Evolutionary conservation across 768 basidiomycete species (phyloP).

Genomic region (Amanita exitialis): DNA sequence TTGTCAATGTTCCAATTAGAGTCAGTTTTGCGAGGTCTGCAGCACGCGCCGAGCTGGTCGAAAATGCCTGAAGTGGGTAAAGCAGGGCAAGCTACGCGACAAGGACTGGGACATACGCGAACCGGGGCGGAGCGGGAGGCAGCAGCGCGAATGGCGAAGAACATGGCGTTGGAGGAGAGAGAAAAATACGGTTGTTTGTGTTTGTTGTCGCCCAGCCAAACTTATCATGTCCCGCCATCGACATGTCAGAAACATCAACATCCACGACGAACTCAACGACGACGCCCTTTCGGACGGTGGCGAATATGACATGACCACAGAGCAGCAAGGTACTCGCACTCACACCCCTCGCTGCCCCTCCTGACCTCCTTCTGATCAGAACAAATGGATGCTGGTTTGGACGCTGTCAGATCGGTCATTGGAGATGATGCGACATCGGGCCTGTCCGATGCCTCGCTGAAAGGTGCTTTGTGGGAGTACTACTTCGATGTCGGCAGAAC

Average conservation of each 20-base stretch:
- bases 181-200: slow-evolving; percentile 2
- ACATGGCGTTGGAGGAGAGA: slow-evolving; percentile 33
- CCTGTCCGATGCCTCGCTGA: slow-evolving; percentile 65
- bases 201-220: slow-evolving; percentile 4
- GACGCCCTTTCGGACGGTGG: slow-evolving; percentile 67
- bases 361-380: slow-evolving; percentile 22
- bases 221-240: slow-evolving; percentile 84
- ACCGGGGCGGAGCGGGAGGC: slow-evolving; percentile 25
- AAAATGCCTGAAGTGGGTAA: slow-evolving; percentile 44
- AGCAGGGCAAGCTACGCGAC: not conserved
- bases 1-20: slow-evolving; percentile 66
- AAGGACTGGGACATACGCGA: slow-evolving; percentile 33
- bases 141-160: slow-evolving; percentile 37
- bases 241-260: slow-evolving; percentile 76
- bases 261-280: slow-evolving; percentile 80
- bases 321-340: slow-evolving; percentile 56
- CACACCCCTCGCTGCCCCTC: not conserved
- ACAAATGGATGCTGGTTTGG: slow-evolving; percentile 63
- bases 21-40: slow-evolving; percentile 66
- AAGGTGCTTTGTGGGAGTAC: slow-evolving; percentile 76
- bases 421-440: slow-evolving; percentile 58
- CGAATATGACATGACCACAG: slow-evolving; percentile 73
- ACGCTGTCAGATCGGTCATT: slow-evolving; percentile 55
- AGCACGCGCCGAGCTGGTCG: slow-evolving; percentile 42
- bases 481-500: slow-evolving; percentile 80